Conservation (phyloP, 176 grass and related monocot genomes). For the Hordeum vulgare region MorexV3_pseudomolecules_assembly NC_058520.1:13960678-13961177, state of each 20-base stretch:
- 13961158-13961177: conserved; percentile 75
- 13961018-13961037: not conserved
- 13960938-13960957: not conserved
- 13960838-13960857: not conserved
- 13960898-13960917: not conserved
- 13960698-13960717: not conserved
- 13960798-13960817: not conserved
- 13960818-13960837: not conserved
- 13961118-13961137: conserved; percentile 87
- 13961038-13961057: conserved; percentile 3
- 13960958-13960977: not conserved
- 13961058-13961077: conserved; percentile 81
- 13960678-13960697: not conserved
- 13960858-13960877: not conserved
- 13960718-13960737: too few relatives aligned
- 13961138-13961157: conserved; percentile 89
- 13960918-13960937: not conserved
- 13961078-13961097: conserved; percentile 78
- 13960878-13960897: not conserved
- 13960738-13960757: not conserved
- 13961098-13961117: conserved; percentile 50
- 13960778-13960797: not conserved
- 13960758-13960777: not conserved
- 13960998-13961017: not conserved
- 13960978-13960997: conserved; percentile 1